Conservation (phyloP, 2,329 filamentous ascomycete species). For the Atkinsonella texensis region DNA sequence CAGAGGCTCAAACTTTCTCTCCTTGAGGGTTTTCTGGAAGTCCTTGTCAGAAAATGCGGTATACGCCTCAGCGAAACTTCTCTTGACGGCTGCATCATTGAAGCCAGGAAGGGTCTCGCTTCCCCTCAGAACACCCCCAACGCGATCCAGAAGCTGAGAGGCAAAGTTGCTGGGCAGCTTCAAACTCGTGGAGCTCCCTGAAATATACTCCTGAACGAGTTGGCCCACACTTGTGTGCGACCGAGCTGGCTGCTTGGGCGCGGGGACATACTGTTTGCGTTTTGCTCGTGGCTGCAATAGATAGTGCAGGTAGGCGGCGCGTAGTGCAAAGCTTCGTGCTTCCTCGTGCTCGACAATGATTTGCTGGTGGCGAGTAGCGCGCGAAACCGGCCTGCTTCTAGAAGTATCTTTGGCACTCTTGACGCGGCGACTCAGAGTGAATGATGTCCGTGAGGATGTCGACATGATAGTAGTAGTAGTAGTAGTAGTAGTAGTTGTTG, state of each 20-base stretch:
- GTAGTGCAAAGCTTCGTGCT: slow-evolving; percentile 82
- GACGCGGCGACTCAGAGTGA: slow-evolving; percentile 32
- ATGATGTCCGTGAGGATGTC: slow-evolving; percentile 36
- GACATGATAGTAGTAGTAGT: slow-evolving; percentile 32
- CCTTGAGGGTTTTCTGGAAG: slow-evolving; percentile 85
- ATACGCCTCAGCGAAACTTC: slow-evolving; percentile 88
- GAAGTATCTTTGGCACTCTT: slow-evolving; percentile 28
- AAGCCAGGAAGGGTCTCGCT: slow-evolving; percentile 78
- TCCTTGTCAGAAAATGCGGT: slow-evolving; percentile 82
- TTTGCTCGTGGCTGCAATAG: slow-evolving; percentile 84
- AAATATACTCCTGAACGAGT: slow-evolving; percentile 74
- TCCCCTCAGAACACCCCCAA: slow-evolving; percentile 70
- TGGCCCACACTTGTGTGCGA: slow-evolving; percentile 67
- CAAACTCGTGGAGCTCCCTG: slow-evolving; percentile 34
- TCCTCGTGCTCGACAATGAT: slow-evolving; percentile 55
- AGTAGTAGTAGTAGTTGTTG: no score
- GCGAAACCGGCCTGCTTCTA: slow-evolving; percentile 31
- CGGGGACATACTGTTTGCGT: slow-evolving; percentile 72
- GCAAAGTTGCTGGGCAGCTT: slow-evolving; percentile 48
- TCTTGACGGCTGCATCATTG: slow-evolving; percentile 79
- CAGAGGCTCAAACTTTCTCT: slow-evolving; percentile 81
- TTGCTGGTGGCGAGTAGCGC: slow-evolving; percentile 24
- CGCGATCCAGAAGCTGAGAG: slow-evolving; percentile 49
- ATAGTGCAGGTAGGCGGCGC: slow-evolving; percentile 84
- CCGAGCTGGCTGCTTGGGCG: slow-evolving; percentile 47